These are phyloP conservation scores for Mortierella sp. DNA, from an alignment of 371 early-diverging fungal species.

Conservation along the genomic window DNA sequence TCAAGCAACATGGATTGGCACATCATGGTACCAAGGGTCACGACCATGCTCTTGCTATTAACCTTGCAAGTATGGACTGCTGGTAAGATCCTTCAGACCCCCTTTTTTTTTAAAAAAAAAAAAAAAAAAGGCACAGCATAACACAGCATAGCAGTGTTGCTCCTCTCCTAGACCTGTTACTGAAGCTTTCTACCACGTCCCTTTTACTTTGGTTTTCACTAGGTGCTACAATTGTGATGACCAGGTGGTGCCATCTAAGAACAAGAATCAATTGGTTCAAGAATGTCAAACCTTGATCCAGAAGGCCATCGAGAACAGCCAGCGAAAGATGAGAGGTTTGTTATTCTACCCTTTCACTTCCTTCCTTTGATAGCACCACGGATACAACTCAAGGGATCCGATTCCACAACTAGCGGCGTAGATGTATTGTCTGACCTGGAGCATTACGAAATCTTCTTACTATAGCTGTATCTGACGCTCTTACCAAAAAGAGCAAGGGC, in stretches of 20 bases:
- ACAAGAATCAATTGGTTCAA: slow-evolving; percentile 32
- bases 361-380: slow-evolving; percentile 3
- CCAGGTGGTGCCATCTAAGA: slow-evolving; percentile 29
- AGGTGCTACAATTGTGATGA: slow-evolving; percentile 54
- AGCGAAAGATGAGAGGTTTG: slow-evolving; percentile 31
- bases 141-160: too few relatives aligned
- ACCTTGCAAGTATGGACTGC: slow-evolving; percentile 30
- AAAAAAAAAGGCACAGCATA: too few relatives aligned
- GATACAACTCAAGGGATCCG: too few relatives aligned
- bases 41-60: slow-evolving; percentile 44
- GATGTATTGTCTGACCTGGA: too few relatives aligned
- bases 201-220: neutral
- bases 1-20: slow-evolving; percentile 29
- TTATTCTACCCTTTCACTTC: neutral
- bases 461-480: slow-evolving; percentile 14
- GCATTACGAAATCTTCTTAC: too few relatives aligned
- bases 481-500: slow-evolving; percentile 34
- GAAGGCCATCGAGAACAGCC: slow-evolving; percentile 22
- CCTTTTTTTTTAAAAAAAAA: too few relatives aligned
- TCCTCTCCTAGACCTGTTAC: too few relatives aligned
- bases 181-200: too few relatives aligned
- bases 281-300: slow-evolving; percentile 30
- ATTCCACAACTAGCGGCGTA: too few relatives aligned
- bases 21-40: slow-evolving; percentile 27
- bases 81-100: too few relatives aligned